Evolutionary conservation across 768 basidiomycete species (phyloP).

Genomic region (Macrolepiota dolichaula): DNA sequence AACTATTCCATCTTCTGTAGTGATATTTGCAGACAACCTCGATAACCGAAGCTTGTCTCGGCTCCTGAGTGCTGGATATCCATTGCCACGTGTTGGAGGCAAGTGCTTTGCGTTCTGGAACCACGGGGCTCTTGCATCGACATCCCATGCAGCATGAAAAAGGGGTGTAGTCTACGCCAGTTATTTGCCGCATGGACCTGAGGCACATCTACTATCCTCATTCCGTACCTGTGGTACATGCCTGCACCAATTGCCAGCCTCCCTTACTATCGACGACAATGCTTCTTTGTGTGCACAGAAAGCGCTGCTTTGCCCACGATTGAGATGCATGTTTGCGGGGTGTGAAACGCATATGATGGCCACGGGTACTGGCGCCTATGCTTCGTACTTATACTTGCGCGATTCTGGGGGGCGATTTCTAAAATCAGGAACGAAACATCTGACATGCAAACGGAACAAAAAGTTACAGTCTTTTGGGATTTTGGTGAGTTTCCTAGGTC

Average conservation of each 20-base stretch:
- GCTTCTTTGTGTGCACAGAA: not conserved
- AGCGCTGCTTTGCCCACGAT: not conserved
- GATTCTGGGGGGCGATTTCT: not conserved
- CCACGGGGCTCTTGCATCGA: no score
- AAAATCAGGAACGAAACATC: not conserved
- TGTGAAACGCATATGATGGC: not conserved
- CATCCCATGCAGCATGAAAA: no score
- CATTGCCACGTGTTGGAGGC: no score
- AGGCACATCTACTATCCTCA: no score
- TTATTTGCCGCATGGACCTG: no score
- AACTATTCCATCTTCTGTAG: no score
- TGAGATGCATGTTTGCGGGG: not conserved
- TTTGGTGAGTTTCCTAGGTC: slow-evolving; percentile 28
- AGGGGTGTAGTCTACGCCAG: no score
- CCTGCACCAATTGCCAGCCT: not conserved
- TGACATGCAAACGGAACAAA: slow-evolving; percentile 12
- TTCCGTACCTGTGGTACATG: no score
- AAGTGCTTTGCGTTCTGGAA: no score
- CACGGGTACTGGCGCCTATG: not conserved
- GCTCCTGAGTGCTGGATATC: no score
- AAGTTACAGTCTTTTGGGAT: slow-evolving; percentile 40
- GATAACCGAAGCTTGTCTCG: no score
- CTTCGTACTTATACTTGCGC: not conserved
- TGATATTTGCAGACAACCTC: no score
- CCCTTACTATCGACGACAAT: not conserved